Percentiles rank a stretch among this genome's conserved stretches.
Evolutionary conservation across 805 yeast species (phyloP).

Genomic region (Wickerhamomyces bisporus): DNA sequence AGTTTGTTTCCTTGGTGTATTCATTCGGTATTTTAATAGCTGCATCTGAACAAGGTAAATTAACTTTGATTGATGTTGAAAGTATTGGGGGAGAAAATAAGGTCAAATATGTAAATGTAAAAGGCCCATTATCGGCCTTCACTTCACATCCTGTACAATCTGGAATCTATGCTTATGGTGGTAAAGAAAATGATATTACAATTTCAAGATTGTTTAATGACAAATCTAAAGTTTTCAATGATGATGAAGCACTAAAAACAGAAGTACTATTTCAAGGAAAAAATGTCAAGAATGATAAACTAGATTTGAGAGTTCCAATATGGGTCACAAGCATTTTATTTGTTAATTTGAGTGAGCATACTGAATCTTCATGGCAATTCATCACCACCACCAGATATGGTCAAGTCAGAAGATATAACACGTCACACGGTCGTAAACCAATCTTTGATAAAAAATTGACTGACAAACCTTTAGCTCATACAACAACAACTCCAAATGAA

Average conservation of each 20-base stretch:
- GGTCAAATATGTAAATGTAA: slow-evolving; percentile 25
- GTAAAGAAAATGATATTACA: slow-evolving; percentile 72
- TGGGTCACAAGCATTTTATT: slow-evolving; percentile 63
- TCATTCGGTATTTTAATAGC: slow-evolving; percentile 25
- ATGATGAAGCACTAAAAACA: slow-evolving; percentile 21
- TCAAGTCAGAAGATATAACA: slow-evolving; percentile 68
- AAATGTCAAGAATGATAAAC: slow-evolving; percentile 73
- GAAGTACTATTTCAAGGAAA: slow-evolving; percentile 59
- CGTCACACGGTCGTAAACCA: slow-evolving; percentile 67
- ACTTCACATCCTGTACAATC: slow-evolving; percentile 40
- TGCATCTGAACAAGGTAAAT: slow-evolving; percentile 31
- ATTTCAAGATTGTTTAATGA: slow-evolving; percentile 35
- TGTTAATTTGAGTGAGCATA: slow-evolving; percentile 28
- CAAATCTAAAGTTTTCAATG: slow-evolving; percentile 24
- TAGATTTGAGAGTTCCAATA: slow-evolving; percentile 78
- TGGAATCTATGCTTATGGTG: slow-evolving; percentile 74
- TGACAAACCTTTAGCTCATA: slow-evolving; percentile 46
- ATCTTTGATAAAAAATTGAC: slow-evolving; percentile 46
- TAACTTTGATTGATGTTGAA: slow-evolving; percentile 25
- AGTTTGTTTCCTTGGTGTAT: slow-evolving; percentile 33
- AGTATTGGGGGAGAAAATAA: slow-evolving; percentile 12
- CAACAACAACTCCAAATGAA: slow-evolving; percentile 19
- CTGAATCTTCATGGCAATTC: slow-evolving; percentile 41
- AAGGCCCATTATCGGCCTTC: slow-evolving; percentile 46
- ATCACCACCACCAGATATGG: slow-evolving; percentile 72